These are phyloP conservation scores for Ensete glaucum DNA, from an alignment of 176 grass and related monocot genomes.

Conservation along the genomic window DNA sequence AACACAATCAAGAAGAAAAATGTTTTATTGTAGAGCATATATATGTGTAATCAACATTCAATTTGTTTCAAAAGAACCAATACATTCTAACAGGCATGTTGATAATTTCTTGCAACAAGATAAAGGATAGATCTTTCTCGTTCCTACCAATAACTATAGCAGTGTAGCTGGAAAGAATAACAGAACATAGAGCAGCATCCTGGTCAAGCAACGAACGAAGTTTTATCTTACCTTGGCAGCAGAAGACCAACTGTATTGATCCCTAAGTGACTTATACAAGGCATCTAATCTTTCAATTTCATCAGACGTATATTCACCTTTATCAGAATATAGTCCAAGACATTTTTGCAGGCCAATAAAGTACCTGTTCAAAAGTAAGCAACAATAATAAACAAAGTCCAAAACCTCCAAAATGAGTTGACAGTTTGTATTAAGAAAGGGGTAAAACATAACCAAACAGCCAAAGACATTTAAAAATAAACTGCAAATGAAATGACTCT, in stretches of 20 bases:
- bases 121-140: too few species aligned
- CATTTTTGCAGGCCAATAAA: slow-evolving; percentile 84
- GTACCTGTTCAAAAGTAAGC: slow-evolving; percentile 44
- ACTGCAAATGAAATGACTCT: too few species aligned
- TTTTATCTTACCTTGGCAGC: slow-evolving; percentile 66
- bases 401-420: not conserved
- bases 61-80: too few species aligned
- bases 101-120: too few species aligned
- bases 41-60: not conserved
- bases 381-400: not conserved
- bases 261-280: slow-evolving; percentile 74
- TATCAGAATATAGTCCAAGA: slow-evolving; percentile 66
- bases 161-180: not conserved
- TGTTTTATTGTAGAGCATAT: too few species aligned
- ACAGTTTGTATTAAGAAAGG: too few species aligned
- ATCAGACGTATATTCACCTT: slow-evolving; percentile 57
- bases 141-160: not conserved
- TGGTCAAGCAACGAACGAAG: too few species aligned
- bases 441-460: not conserved
- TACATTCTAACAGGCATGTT: too few species aligned
- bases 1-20: not conserved
- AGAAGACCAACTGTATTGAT: slow-evolving; percentile 74
- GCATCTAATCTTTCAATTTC: slow-evolving; percentile 49
- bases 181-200: too few species aligned
- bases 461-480: not conserved